Base-by-base conservation (phyloP, 2,329 filamentous ascomycete genomes). In the Cladosporium sp. region DNA sequence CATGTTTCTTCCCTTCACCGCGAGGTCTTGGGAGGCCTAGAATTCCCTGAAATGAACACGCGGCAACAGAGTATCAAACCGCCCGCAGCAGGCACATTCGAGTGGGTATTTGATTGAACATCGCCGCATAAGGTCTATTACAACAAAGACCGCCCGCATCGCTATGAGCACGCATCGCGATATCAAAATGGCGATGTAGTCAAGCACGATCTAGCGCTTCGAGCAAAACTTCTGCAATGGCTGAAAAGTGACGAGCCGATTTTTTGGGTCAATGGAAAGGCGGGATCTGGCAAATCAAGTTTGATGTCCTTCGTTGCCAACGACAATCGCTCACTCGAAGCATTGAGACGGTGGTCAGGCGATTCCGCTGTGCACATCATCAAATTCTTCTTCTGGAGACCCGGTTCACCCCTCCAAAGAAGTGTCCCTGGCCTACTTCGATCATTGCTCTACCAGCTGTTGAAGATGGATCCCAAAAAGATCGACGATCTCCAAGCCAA, bases 201-300 rank as follows among this genome's bases (percentile, higher is more conserved):
- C 22, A 27, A 27, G 22, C 5, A 4, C 4, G 22, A 27, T 9
- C 22, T 27, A 27, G 22, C 4, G 9, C 22, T 27, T 27, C 22
- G 22, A 27, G 22, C 22, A 27, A 27, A 9, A 9, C 22, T 27
- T 27, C 4, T 27, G 22, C 22, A 5, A 4, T 27, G 22, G 22
- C 4, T 27, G 22, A 27, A 27, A 9, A 27, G 9, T 39, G 37
- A 39, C 20, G 37, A 17, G 37, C 20, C 37, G 11, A 39, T 29
- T 1, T 47, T 22, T n/a, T 47, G 44, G 44, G 27, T 47, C 8
- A 15, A 22, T 6, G 44, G 44, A 2, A 47, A 47, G 15, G 44
- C 44, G 2, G 43, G 43, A 2, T 45, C 43, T 4, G 43, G 43
- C 17, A 45, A 45, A 13, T 45, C 43, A n/a, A 47, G 32, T 3